Evolutionary conservation across 345 rosid species (phyloP).

Genomic region (Erucastrum elatum): DNA sequence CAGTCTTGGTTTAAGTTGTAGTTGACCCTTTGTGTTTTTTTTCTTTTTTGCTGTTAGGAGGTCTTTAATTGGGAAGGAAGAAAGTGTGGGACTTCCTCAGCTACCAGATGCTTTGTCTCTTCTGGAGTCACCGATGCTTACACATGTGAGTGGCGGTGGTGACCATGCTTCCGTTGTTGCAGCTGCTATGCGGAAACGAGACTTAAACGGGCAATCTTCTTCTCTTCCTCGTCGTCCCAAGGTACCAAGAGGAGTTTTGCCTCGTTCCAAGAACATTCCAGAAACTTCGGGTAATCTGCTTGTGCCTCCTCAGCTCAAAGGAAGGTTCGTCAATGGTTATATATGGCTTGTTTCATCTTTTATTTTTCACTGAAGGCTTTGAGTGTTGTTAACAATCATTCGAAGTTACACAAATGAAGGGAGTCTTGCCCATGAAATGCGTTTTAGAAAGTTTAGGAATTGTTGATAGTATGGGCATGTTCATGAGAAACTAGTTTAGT

Average conservation of each 20-base stretch:
- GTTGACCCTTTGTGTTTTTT: neutral
- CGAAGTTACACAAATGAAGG: neutral
- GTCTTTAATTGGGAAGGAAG: conserved; percentile 28
- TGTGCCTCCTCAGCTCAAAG: conserved; percentile 85
- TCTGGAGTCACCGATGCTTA: conserved; percentile 51
- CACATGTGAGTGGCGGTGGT: conserved; percentile 18
- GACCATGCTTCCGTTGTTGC: conserved; percentile 82
- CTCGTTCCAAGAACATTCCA: conserved; percentile 52
- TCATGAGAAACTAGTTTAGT: neutral
- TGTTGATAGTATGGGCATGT: conserved; percentile 1
- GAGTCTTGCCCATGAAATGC: neutral
- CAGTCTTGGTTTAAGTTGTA: neutral
- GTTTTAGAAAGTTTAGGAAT: neutral
- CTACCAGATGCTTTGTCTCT: conserved; percentile 89
- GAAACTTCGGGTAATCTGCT: conserved; percentile 65
- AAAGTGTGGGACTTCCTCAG: conserved; percentile 38
- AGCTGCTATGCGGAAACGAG: conserved; percentile 75
- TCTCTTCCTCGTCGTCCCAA: conserved; percentile 49
- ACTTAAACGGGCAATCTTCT: conserved; percentile 45
- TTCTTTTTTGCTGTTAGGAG: conserved; percentile 33
- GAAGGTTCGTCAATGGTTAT: conserved; percentile 53
- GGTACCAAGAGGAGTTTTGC: conserved; percentile 61
- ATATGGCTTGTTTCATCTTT: neutral
- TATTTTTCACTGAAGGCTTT: neutral
- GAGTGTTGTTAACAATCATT: conserved; percentile 6